Conservation (phyloP, 225 moss, liverwort and hornwort genomes). For the Thuidium tamariscinum region DNA sequence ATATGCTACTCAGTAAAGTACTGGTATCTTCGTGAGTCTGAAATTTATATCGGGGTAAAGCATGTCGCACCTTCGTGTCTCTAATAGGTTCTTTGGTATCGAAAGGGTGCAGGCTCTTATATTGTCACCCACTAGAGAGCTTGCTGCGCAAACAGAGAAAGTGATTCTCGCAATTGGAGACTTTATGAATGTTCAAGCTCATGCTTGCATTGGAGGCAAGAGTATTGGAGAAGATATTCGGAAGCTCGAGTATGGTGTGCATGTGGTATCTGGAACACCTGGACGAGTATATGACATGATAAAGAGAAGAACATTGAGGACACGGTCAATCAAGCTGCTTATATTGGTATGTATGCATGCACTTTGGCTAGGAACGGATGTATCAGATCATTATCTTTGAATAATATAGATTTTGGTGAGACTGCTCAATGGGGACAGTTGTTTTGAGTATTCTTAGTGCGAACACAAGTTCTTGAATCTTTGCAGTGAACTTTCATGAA, state of each 20-base stretch:
- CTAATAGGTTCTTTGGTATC: not conserved
- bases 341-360: constrained; percentile 2
- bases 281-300: constrained; percentile 86
- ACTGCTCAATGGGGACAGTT: not conserved
- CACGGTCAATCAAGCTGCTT: constrained; percentile 50
- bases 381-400: not conserved
- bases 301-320: constrained; percentile 57
- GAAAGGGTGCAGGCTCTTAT: constrained; percentile 51
- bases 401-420: not conserved
- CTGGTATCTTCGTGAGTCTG: not conserved
- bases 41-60: not conserved
- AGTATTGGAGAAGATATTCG: constrained; percentile 75
- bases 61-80: not conserved
- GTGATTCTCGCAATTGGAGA: constrained; percentile 73
- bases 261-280: constrained; percentile 71
- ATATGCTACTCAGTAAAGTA: not conserved
- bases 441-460: not conserved
- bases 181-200: constrained; percentile 71
- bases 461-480: not conserved
- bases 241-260: constrained; percentile 63
- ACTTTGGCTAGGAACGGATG: not conserved
- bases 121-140: constrained; percentile 65
- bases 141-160: constrained; percentile 75
- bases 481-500: not conserved
- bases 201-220: constrained; percentile 74